These are phyloP conservation scores for Arthrinium phaeospermum DNA, from an alignment of 2,329 filamentous ascomycete genomes.

Conservation along the genomic window DNA sequence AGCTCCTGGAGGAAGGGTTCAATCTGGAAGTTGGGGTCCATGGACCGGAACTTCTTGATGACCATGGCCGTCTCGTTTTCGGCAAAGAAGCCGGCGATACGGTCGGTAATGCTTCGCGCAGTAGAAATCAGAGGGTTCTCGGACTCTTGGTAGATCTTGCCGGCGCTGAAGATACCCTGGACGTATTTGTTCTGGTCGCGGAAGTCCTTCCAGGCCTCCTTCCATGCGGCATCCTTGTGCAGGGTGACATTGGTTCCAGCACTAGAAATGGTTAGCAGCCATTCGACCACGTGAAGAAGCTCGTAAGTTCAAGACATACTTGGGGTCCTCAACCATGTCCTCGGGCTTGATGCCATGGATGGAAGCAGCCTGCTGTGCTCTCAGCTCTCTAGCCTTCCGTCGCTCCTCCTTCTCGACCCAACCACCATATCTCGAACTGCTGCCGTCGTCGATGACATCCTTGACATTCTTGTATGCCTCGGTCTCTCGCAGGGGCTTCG, in stretches of 20 bases:
- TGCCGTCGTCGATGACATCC: conserved; percentile 95
- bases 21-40: conserved; percentile 93
- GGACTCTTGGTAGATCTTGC: conserved; percentile 90
- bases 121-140: conserved; percentile 95
- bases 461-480: conserved; percentile 95
- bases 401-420: conserved; percentile 98
- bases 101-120: conserved; percentile 91
- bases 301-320: conserved; percentile 65
- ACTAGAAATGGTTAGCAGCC: conserved; percentile 50
- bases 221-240: conserved; percentile 97
- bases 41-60: conserved; percentile 96
- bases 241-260: conserved; percentile 93
- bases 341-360: conserved; percentile 58
- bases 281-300: conserved; percentile 25
- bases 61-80: conserved; percentile 98
- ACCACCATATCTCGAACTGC: conserved; percentile 92
- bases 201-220: conserved; percentile 98
- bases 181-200: conserved; percentile 87
- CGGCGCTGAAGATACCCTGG: conserved; percentile 85
- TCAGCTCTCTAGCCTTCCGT: conserved; percentile 74
- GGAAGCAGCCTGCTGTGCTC: conserved; percentile 64
- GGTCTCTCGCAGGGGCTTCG: conserved; percentile 89
- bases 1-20: conserved; percentile 95
- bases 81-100: conserved; percentile 93
- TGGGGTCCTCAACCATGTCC: conserved; percentile 79